A percentile compares a stretch with the other conserved stretches of the same genome.
These are phyloP conservation scores for Albophoma yamanashiensis DNA, from an alignment of 2,329 filamentous ascomycete genomes.

Conservation along the genomic window DNA sequence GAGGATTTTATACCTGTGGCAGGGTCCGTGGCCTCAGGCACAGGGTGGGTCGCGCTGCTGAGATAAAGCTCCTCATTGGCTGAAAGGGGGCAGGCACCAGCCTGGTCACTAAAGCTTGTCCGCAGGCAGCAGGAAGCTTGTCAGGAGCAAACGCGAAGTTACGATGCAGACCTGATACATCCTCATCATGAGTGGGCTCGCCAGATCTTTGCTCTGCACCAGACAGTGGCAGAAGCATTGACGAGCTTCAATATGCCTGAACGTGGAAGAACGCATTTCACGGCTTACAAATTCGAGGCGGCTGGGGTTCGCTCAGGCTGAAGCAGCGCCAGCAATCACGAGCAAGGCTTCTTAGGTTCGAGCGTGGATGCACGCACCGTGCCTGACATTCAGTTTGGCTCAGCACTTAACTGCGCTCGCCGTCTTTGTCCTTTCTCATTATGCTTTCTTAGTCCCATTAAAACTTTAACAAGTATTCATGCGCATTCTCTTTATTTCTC, in stretches of 20 bases:
- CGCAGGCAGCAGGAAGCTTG: not conserved
- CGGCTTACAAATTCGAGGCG: not conserved
- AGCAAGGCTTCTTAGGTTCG: not conserved
- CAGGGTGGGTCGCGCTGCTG: not conserved
- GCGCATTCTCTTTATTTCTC: too few relatives aligned
- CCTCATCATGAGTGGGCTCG: too few relatives aligned
- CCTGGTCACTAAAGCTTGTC: not conserved
- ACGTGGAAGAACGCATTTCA: not conserved
- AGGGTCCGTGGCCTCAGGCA: conserved; percentile 1
- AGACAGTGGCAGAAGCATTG: not conserved
- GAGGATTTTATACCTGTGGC: conserved; percentile 20
- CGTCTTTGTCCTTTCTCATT: not conserved
- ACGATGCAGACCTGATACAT: too few relatives aligned
- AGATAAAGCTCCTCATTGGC: conserved; percentile 1
- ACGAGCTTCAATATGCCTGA: not conserved
- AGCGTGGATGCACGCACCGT: not conserved
- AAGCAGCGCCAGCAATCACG: not conserved
- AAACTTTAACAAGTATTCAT: too few relatives aligned
- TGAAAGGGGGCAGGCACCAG: not conserved
- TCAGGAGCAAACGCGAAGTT: too few relatives aligned
- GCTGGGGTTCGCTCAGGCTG: not conserved
- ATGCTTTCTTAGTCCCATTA: not conserved
- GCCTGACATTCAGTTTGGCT: not conserved
- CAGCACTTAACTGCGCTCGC: not conserved
- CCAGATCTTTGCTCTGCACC: not conserved